phyloP scores from a whole-genome alignment of 1,284 basidiomycete genomes.

The Serendipita sp. region DNA sequence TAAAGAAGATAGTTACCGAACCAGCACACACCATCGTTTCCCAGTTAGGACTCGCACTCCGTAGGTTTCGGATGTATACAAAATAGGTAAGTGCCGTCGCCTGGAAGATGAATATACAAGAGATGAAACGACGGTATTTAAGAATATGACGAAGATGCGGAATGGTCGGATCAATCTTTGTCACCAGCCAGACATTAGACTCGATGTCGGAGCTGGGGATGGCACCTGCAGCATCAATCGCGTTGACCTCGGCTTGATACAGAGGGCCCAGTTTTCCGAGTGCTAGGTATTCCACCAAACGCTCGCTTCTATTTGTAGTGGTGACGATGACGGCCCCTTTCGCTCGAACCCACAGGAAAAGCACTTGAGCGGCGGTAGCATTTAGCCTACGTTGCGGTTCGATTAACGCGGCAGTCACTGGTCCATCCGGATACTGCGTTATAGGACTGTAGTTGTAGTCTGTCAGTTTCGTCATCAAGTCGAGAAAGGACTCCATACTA shows the following conservation, averaged over 20 bases:
- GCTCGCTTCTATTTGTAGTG: slow-evolving; percentile 49
- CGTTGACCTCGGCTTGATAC: neutral
- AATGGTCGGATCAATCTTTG: too few species aligned
- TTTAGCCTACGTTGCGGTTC: slow-evolving; percentile 39
- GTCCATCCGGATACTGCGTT: slow-evolving; percentile 45
- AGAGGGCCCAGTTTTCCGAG: slow-evolving; percentile 41
- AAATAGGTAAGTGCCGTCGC: too few species aligned
- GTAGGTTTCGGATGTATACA: too few species aligned
- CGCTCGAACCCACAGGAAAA: slow-evolving; percentile 50
- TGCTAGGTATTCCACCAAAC: slow-evolving; percentile 51
- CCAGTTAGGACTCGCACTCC: too few species aligned
- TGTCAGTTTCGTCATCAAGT: neutral
- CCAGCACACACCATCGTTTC: too few species aligned
- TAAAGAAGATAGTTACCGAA: too few species aligned
- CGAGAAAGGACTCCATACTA: slow-evolving; percentile 25
- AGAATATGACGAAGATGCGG: too few species aligned
- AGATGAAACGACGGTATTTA: too few species aligned
- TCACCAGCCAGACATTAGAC: too few species aligned
- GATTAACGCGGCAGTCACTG: slow-evolving; percentile 48
- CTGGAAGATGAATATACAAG: too few species aligned
- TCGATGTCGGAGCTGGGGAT: too few species aligned
- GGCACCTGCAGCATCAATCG: too few species aligned
- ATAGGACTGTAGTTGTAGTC: slow-evolving; percentile 33
- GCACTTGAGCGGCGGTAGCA: slow-evolving; percentile 49
- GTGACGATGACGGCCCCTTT: slow-evolving; percentile 55